Evolutionary conservation across 257 asterid genomes (phyloP), one percentile per base, ranked within the genome.

Genomic region (Dorcoceras hygrometricum): DNA sequence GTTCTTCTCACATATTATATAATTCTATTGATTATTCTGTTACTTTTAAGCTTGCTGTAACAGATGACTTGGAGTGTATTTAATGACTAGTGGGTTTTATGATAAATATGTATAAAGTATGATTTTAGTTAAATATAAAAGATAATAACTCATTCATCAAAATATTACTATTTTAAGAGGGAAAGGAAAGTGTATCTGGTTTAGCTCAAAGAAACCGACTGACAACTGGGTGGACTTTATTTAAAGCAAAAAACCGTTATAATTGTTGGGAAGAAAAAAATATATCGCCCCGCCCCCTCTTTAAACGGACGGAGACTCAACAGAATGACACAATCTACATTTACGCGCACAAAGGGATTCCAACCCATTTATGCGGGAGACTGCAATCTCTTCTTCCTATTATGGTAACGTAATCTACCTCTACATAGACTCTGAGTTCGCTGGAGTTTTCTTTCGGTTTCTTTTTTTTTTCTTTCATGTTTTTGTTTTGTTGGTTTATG

Each of bases 381-480:
- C 0, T 39, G n/a, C 5, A 16, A 16, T 46, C 54, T 46, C 8
- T 46, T 46, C 54, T 46, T 46, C 54, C 20, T 46, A 59, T 56
- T 62, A 6, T 48, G 65, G 57, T 25, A 29, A 36, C 72, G 76
- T 67, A 62, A 72, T 72, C 61, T 70, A 34, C 62, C 12, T 66
- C 54, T 62, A 72, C 70, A 53, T 39, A 12, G 14, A 5, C 46
- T 34, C 23, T 46, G 32, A 26, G 23, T 22, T 48, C 57, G 64
- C 67, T 62, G 11, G 59, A 39, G 50, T 39, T 46, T 46, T 16
- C 43, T 34, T 29, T 29, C 24, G n/a, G 29, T 53, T 50, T 1
- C 4, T 12, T 28, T 59, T 58, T 43, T 55, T 0, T 56, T 72
- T 60, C 54, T 56, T 72, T 60, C 54, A 39, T 39, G 19, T 8